Conservation (phyloP, 2,329 filamentous ascomycete species). For the Colletotrichum godetiae region DNA sequence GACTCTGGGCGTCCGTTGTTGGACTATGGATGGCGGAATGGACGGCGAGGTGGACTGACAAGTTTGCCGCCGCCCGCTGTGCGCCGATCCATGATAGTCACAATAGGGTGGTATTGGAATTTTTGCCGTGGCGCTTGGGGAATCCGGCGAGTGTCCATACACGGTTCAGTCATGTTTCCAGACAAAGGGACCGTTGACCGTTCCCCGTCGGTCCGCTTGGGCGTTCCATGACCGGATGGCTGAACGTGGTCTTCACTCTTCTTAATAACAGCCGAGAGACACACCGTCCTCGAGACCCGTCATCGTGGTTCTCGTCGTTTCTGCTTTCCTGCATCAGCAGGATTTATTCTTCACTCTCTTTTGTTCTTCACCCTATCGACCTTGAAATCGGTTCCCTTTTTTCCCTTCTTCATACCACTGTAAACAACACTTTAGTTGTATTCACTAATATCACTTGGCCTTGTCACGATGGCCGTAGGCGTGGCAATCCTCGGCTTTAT, state of each 20-base stretch:
- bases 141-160: conserved; percentile 15
- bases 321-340: conserved; percentile 25
- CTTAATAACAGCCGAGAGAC: conserved; percentile 34
- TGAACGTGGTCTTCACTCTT: conserved; percentile 26
- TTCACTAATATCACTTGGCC: conserved; percentile 5
- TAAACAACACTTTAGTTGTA: neutral
- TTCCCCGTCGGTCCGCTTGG: conserved; percentile 32
- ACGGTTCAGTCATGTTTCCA: conserved; percentile 26
- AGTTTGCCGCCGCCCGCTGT: conserved; percentile 24
- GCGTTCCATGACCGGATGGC: conserved; percentile 26
- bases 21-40: neutral
- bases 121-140: conserved; percentile 27
- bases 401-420: neutral
- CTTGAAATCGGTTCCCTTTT: neutral
- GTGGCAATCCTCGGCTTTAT: conserved; percentile 32
- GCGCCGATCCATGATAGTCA: conserved; percentile 2
- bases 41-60: conserved; percentile 21
- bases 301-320: conserved; percentile 9
- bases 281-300: conserved; percentile 20
- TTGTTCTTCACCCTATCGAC: conserved; percentile 11
- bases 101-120: neutral
- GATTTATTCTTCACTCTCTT: conserved; percentile 20
- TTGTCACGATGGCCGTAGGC: conserved; percentile 26
- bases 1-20: conserved; percentile 19
- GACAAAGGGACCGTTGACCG: conserved; percentile 31